Conservation (phyloP, 2,329 filamentous ascomycete species). For the Aureobasidium sp. region DNA sequence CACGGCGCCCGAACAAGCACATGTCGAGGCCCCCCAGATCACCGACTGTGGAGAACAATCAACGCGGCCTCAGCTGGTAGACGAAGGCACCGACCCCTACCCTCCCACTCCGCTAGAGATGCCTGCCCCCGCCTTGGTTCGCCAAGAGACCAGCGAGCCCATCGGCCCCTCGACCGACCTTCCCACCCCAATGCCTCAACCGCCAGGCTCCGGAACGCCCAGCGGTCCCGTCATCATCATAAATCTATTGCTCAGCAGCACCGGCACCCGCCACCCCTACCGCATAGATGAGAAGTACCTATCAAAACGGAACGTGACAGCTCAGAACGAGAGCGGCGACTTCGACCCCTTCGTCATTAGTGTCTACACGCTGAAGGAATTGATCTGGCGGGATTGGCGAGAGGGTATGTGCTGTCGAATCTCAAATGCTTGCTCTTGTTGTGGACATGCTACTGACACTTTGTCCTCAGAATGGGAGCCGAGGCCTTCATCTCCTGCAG, state of each 20-base stretch:
- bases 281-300: slow-evolving; percentile 84
- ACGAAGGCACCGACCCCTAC: slow-evolving; percentile 3
- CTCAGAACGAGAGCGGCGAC: slow-evolving; percentile 58
- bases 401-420: slow-evolving; percentile 46
- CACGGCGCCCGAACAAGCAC: not conserved
- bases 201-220: slow-evolving; percentile 29
- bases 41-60: not conserved
- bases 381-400: slow-evolving; percentile 89
- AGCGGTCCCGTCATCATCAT: slow-evolving; percentile 55
- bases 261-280: slow-evolving; percentile 79
- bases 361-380: slow-evolving; percentile 86
- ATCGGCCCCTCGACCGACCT: slow-evolving; percentile 43
- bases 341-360: slow-evolving; percentile 80
- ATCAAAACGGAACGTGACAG: slow-evolving; percentile 68
- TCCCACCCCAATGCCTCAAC: slow-evolving; percentile 32
- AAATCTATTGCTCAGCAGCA: slow-evolving; percentile 68
- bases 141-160: slow-evolving; percentile 36
- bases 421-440: not conserved
- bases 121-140: slow-evolving; percentile 24
- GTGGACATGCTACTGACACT: not conserved
- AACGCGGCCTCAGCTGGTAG: not conserved
- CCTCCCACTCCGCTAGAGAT: slow-evolving; percentile 16
- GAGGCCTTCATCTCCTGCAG: slow-evolving; percentile 76
- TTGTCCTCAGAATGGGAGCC: slow-evolving; percentile 67
- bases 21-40: not conserved